Evolutionary conservation across 192 early-diverging fungal species (phyloP), one percentile per base, ranked within the genome.

Genomic region (Polychytrium aggregatum): DNA sequence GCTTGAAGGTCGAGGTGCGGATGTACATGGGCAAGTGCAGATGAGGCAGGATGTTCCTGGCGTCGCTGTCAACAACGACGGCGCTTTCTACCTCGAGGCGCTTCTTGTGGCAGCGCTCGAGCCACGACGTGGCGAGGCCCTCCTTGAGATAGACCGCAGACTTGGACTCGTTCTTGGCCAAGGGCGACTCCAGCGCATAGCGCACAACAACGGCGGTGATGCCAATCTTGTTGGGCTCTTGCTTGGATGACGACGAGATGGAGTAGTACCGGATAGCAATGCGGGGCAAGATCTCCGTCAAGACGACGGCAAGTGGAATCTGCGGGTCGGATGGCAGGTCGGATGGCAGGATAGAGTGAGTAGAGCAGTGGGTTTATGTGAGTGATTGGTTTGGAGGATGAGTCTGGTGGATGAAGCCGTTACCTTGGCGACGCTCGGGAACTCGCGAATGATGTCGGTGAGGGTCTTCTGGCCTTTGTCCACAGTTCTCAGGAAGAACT

Each of bases 231-330:
- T 71, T 80, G 21, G 91, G 89, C 33, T 74, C 59, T 27, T 80
- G 78, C 48, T 79, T 83, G 38, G 87, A 68, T 14, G 87, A 87
- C 10, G 90, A 92, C n/a, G 90, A 94, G 36, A 98, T 97, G 33
- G 90, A 94, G 62, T 98, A 98, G 67, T 93, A 90, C 17, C 96
- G 86, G 17, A 87, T 75, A 53, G 83, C 82, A 33, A 92, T 76
- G 29, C 85, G 83, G 38, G 85, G 74, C 16, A 91, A 71, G 11
- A 85, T 72, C 59, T 94, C 76, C 17, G 56, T 84, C 37, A 97
- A 71, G 28, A 90, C 68, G 21, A 87, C 72, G 50, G 81, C 82
- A 46, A 90, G 72, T 0, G 96, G 96, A 53, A 93, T 70, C 46
- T 70, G 7, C 8, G 16, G n/a, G n/a, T n/a, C n/a, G n/a, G n/a